Percentiles rank a stretch among this genome's conserved stretches.
phyloP scores from a whole-genome alignment of 495 filamentous ascomycete species.

The Xylaria sp. region DNA sequence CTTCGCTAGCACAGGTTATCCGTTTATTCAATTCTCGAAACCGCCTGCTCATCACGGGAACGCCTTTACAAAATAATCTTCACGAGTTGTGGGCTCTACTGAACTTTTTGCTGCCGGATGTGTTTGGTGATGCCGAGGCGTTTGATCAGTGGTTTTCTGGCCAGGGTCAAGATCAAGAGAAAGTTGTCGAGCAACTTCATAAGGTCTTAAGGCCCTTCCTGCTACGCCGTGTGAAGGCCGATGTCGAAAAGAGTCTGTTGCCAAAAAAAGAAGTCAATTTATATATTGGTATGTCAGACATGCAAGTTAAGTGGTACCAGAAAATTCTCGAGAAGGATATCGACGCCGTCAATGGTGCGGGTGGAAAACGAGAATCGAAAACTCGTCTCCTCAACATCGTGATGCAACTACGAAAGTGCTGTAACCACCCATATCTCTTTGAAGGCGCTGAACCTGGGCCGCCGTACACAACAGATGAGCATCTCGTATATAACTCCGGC shows the following conservation, averaged over 20 bases:
- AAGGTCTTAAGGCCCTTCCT: constrained; percentile 92
- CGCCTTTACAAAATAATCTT: constrained; percentile 96
- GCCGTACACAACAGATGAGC: constrained; percentile 97
- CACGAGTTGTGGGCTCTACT: constrained; percentile 99
- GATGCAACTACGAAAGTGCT: constrained; percentile 99
- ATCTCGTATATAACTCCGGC: constrained; percentile 89
- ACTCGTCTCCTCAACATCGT: constrained; percentile 99
- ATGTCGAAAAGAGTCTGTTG: constrained; percentile 97
- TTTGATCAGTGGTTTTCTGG: constrained; percentile 98
- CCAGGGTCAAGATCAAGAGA: constrained; percentile 88
- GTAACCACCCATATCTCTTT: constrained; percentile 98
- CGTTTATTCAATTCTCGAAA: constrained; percentile 97
- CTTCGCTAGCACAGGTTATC: constrained; percentile 94
- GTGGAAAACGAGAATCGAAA: constrained; percentile 97
- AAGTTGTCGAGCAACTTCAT: constrained; percentile 96
- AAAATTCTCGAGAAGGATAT: constrained; percentile 99
- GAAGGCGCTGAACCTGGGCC: constrained; percentile 97
- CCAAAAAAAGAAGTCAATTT: constrained; percentile 98
- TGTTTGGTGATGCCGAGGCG: constrained; percentile 96
- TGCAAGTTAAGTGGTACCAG: constrained; percentile 99
- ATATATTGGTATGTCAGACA: constrained; percentile 98
- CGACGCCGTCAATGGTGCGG: constrained; percentile 96
- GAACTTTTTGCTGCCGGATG: constrained; percentile 96
- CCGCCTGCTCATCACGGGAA: constrained; percentile 94
- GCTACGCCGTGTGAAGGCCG: constrained; percentile 94